These are phyloP conservation scores for Phytophthora nicotianae DNA, from an alignment of 352 stramenopile species.

Conservation along the genomic window DNA sequence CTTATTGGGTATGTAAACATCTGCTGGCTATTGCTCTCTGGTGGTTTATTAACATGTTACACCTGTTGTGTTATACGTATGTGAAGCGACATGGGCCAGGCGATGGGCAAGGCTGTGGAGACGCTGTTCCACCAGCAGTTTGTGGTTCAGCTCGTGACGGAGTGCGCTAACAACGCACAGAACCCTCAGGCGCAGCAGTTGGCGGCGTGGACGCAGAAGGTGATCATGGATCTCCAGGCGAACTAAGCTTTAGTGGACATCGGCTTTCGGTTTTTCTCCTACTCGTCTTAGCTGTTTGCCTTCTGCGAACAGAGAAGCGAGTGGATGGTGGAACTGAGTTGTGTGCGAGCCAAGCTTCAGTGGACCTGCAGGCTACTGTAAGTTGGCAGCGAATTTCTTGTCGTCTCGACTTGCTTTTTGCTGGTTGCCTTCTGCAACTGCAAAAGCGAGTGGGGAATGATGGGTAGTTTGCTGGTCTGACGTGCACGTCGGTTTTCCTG, in stretches of 20 bases:
- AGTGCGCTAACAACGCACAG: slow-evolving; percentile 66
- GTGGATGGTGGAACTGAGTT: slow-evolving; percentile 7
- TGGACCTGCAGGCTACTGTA: slow-evolving; percentile 40
- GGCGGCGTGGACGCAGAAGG: slow-evolving; percentile 76
- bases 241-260: slow-evolving; percentile 41
- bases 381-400: slow-evolving; percentile 13
- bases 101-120: slow-evolving; percentile 71
- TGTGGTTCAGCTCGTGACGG: slow-evolving; percentile 72
- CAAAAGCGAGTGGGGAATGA: slow-evolving; percentile 13
- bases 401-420: slow-evolving; percentile 17
- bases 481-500: slow-evolving; percentile 18
- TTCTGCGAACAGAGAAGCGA: slow-evolving; percentile 29
- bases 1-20: slow-evolving; percentile 78
- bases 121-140: slow-evolving; percentile 71
- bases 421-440: slow-evolving; percentile 41
- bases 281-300: slow-evolving; percentile 35
- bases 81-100: slow-evolving; percentile 80
- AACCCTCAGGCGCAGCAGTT: slow-evolving; percentile 77
- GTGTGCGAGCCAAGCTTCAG: slow-evolving; percentile 14
- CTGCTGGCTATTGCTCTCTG: neutral
- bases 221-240: slow-evolving; percentile 68
- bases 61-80: slow-evolving; percentile 21
- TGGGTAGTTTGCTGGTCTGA: slow-evolving; percentile 11
- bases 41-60: slow-evolving; percentile 17
- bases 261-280: slow-evolving; percentile 15